phyloP scores from a whole-genome alignment of 1,284 basidiomycete genomes.

The Stygiomarasmius scandens region DNA sequence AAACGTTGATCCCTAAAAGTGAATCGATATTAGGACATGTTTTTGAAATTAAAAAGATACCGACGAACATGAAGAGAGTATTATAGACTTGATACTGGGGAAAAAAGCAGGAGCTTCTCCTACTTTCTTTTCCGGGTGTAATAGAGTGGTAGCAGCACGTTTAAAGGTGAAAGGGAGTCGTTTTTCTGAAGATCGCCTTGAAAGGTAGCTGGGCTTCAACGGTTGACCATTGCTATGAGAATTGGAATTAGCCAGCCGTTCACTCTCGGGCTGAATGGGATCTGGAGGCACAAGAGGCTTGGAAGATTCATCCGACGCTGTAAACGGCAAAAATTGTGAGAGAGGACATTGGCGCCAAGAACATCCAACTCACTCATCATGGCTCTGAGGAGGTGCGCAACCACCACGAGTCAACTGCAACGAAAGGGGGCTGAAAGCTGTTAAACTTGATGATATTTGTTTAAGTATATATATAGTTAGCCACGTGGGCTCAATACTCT shows the following conservation, averaged over 20 bases:
- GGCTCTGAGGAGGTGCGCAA: neutral
- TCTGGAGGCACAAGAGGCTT: neutral
- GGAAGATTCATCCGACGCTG: neutral
- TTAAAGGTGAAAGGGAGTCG: slow-evolving; percentile 14
- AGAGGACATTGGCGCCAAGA: neutral
- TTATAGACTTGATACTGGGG: slow-evolving; percentile 50
- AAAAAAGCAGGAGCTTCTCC: slow-evolving; percentile 44
- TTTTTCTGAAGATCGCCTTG: neutral
- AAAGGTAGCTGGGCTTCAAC: too few relatives aligned
- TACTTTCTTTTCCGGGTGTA: slow-evolving; percentile 37
- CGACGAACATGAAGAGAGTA: slow-evolving; percentile 54
- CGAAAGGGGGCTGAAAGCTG: neutral
- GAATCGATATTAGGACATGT: neutral
- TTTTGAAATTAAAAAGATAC: neutral
- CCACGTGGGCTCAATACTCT: too few relatives aligned
- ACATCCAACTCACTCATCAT: neutral
- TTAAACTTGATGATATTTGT: slow-evolving; percentile 1
- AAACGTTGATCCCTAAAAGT: slow-evolving; percentile 61
- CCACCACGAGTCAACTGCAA: too few relatives aligned
- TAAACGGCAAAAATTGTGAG: neutral
- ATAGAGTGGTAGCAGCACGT: slow-evolving; percentile 24
- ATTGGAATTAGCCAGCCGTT: too few relatives aligned
- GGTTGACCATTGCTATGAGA: too few relatives aligned
- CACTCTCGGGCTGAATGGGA: neutral
- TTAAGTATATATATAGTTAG: too few relatives aligned